Evolutionary conservation across 371 early-diverging fungal species (phyloP), one percentile per base, ranked within the genome.

Genomic region (Thermomucor indicae-seudaticae): DNA sequence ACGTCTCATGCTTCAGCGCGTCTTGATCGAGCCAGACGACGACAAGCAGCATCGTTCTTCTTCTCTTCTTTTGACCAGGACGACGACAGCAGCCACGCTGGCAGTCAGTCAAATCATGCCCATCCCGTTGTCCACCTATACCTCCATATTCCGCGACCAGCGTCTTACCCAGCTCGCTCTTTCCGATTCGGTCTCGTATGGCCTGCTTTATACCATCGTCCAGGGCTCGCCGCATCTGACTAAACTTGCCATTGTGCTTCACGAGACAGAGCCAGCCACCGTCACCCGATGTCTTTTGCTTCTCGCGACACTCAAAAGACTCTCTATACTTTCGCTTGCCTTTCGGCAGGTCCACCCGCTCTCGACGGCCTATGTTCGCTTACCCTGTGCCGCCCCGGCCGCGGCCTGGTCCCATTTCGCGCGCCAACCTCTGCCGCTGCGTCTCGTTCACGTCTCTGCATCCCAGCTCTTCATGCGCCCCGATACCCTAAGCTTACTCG

Each of bases 371-470:
- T 61, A 53, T 31, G 58, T 54, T 32, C 46, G 60, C 12, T 35
- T 75, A 24, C 61, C 65, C 6, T 75, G 76, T 38, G 55, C 58
- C 46, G 65, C 62, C 1, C 65, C 70, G 6, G 41, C 67, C 0
- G 7, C 30, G 14, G 54, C 47, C 1, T 75, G 76, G 76, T 30
- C 51, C 0, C 32, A 42, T 10, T 60, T 75, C 45, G 67, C 67
- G 5, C 35, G 43, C 0, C 39, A 43, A 6, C 48, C 67, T 16
- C 58, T 64, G 0, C 39, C 29, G n/a, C 41, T 75, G 1, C 47
- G 47, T 2, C 38, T 64, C 20, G 40, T 75, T 3, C 64, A 75
- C 44, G 57, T 75, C 32, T 67, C 70, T n/a, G n/a, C n/a, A n/a
- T n/a, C n/a, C n/a, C n/a, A n/a, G n/a, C n/a, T n/a, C n/a, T n/a